Base-by-base conservation (phyloP, 1,139 yeast genomes). In the Petasospora rhodanensis region DNA sequence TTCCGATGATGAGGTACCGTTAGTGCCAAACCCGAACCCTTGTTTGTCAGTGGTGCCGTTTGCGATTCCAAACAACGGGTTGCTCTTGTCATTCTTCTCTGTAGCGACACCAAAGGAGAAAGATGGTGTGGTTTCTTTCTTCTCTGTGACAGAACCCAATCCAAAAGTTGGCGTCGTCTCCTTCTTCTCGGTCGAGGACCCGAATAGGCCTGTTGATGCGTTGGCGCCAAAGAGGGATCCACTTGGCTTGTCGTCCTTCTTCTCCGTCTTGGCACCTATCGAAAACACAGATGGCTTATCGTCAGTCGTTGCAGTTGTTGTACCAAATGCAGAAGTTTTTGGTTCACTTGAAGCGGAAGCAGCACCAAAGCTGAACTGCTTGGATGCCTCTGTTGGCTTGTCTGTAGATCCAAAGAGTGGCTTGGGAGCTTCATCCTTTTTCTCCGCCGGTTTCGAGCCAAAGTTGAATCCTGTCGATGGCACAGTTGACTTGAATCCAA, bases 361-460 rank as follows among this genome's bases (percentile, higher is more conserved):
- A 14, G 26, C 17, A 7, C 34, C 33, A 12, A 40, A 42, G 13
- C 42, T 49, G n/a, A 49, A 43, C n/a, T n/a, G n/a, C n/a, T n/a
- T n/a, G n/a, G n/a, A n/a, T n/a, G n/a, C n/a, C n/a, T n/a, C n/a
- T 23, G 39, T 53, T 18, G 42, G 17, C n/a, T 23, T 23, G 24
- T 12, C 23, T 31, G 17, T 13, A 17, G 23, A 13, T 18, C 28
- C 28, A 21, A 21, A 8, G n/a, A n/a, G n/a, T n/a, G n/a, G n/a
- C n/a, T n/a, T n/a, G n/a, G n/a, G n/a, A n/a, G n/a, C n/a, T n/a
- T 38, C 40, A 7, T 26, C 28, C 28, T 49, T 54, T 20, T 43
- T 40, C 17, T 59, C 58, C 18, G 76, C 64, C 31, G 64, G 56
- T 22, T n/a, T n/a, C n/a, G n/a, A n/a, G n/a, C n/a, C n/a, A n/a